phyloP scores from a whole-genome alignment of 163 green algal genomes.

The Coccomyxa subellipsoidea region DNA sequence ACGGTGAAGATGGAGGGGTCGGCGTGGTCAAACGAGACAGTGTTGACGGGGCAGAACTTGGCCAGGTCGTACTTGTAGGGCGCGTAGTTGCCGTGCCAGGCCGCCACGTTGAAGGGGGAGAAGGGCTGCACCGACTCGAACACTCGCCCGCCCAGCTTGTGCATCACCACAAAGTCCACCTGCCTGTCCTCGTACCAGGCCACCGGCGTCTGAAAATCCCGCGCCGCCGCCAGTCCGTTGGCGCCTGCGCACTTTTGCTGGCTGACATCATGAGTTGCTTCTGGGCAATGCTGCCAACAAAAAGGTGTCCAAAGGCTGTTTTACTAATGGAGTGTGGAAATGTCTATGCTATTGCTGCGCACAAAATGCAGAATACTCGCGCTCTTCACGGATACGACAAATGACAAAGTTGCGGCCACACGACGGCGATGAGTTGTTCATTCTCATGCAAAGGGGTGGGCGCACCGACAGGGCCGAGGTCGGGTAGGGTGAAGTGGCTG shows the following conservation, averaged over 20 bases:
- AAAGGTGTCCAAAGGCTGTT: no score
- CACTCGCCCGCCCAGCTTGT: constrained; percentile 88
- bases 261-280: no score
- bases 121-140: constrained; percentile 74
- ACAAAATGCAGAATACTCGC: no score
- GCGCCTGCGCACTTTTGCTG: no score
- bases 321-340: no score
- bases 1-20: constrained; percentile 96
- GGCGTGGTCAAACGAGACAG: constrained; percentile 84
- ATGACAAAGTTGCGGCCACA: no score
- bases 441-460: no score
- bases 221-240: constrained; percentile 86
- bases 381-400: no score
- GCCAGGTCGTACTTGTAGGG: constrained; percentile 85
- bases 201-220: constrained; percentile 83
- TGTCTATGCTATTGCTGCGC: no score
- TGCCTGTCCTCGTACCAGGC: constrained; percentile 81
- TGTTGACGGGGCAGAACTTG: constrained; percentile 88
- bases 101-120: constrained; percentile 94
- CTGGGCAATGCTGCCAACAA: no score
- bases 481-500: constrained; percentile 86
- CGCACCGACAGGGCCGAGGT: constrained; percentile 89
- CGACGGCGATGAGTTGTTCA: no score
- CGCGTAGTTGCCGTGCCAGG: constrained; percentile 91
- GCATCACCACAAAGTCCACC: constrained; percentile 62